Evolutionary conservation across 2,329 filamentous ascomycete species (phyloP).

Genomic region (Pseudogymnoascus sp.): DNA sequence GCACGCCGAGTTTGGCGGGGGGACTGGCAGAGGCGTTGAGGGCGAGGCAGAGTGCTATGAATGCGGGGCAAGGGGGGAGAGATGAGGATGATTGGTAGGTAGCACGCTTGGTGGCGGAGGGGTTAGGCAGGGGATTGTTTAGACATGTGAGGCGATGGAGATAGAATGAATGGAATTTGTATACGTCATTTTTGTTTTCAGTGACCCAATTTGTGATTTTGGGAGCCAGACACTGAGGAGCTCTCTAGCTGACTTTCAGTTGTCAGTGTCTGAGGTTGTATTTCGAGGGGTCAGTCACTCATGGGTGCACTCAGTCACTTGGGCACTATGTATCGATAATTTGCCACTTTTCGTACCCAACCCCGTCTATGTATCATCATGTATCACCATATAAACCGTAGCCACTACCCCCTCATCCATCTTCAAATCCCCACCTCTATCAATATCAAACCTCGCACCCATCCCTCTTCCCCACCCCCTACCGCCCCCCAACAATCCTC

Average conservation of each 20-base stretch:
- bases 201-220: neutral
- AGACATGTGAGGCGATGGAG: neutral
- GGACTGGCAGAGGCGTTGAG: slow-evolving; percentile 72
- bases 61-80: slow-evolving; percentile 53
- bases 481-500: slow-evolving; percentile 16
- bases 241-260: too few species aligned
- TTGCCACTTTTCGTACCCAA: too few species aligned
- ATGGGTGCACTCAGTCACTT: too few species aligned
- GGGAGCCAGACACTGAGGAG: too few species aligned
- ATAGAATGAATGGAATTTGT: slow-evolving; percentile 2
- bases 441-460: too few species aligned
- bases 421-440: too few species aligned
- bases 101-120: neutral
- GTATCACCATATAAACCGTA: too few species aligned
- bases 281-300: too few species aligned
- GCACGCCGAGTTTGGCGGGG: slow-evolving; percentile 62
- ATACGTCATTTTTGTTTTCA: neutral
- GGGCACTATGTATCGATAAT: too few species aligned
- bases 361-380: too few species aligned
- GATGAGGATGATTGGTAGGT: slow-evolving; percentile 29
- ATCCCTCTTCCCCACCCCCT: neutral
- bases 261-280: too few species aligned
- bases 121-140: neutral
- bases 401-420: too few species aligned
- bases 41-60: slow-evolving; percentile 69